These are phyloP conservation scores for Dryas integrifolia DNA, from an alignment of 331 rosid genomes.

Conservation along the genomic window DNA sequence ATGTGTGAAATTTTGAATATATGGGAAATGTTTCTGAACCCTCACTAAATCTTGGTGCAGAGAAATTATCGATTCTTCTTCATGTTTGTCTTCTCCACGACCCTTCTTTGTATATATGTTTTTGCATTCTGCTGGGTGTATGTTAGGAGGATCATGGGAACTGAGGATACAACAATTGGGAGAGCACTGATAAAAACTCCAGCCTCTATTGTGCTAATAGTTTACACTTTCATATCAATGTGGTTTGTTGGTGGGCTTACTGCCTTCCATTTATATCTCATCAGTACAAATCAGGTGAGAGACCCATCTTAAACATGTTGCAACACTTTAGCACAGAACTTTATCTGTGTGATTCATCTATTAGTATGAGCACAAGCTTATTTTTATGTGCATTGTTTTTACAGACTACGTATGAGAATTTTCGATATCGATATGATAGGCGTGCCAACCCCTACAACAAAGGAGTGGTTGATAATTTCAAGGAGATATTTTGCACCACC, in stretches of 20 bases:
- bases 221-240: slow-evolving; percentile 90
- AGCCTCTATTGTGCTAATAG: slow-evolving; percentile 79
- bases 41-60: slow-evolving; percentile 51
- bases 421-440: slow-evolving; percentile 84
- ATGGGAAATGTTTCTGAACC: slow-evolving; percentile 31
- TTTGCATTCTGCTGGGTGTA: slow-evolving; percentile 97
- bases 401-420: slow-evolving; percentile 95
- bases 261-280: slow-evolving; percentile 91
- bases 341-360: background rate
- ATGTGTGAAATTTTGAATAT: background rate
- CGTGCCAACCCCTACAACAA: slow-evolving; percentile 74
- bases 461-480: slow-evolving; percentile 71
- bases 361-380: background rate
- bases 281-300: slow-evolving; percentile 90
- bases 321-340: background rate
- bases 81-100: slow-evolving; percentile 96
- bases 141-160: slow-evolving; percentile 72
- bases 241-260: slow-evolving; percentile 99
- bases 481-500: slow-evolving; percentile 72
- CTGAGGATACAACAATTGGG: slow-evolving; percentile 76
- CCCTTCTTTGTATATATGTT: slow-evolving; percentile 90
- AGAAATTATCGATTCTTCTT: slow-evolving; percentile 97
- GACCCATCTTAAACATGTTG: slow-evolving; percentile 3
- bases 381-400: slow-evolving; percentile 30
- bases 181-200: slow-evolving; percentile 93